Evolutionary conservation across 108 stramenopile genomes (phyloP).

Genomic region (Skeletonema potamos): DNA sequence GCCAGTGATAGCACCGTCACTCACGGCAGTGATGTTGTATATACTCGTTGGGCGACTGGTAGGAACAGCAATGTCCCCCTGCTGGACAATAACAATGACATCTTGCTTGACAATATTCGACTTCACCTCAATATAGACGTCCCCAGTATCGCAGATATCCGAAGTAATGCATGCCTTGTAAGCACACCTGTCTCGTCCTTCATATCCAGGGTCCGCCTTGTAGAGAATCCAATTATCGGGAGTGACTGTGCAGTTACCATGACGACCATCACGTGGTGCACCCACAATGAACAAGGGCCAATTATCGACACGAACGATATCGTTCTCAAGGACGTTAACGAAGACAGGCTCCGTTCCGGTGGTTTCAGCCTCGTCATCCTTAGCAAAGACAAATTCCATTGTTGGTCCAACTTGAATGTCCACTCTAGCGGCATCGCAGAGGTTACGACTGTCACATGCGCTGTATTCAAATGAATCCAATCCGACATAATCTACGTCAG

Average conservation of each 20-base stretch:
- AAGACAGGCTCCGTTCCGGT: slow-evolving; percentile 17
- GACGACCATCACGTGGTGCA: background rate
- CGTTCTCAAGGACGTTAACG: slow-evolving; percentile 18
- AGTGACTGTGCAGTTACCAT: slow-evolving; percentile 9
- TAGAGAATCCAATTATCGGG: slow-evolving; percentile 10
- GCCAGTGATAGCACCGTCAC: slow-evolving; percentile 19
- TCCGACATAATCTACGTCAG: slow-evolving; percentile 11
- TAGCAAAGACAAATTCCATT: slow-evolving; percentile 21
- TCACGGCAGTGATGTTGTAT: slow-evolving; percentile 15
- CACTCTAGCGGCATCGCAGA: slow-evolving; percentile 16
- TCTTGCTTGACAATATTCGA: no score
- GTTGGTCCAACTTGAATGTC: slow-evolving; percentile 22
- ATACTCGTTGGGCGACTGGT: background rate
- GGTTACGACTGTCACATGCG: slow-evolving; percentile 8
- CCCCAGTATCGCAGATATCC: slow-evolving; percentile 21
- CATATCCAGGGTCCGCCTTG: slow-evolving; percentile 5
- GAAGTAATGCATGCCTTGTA: slow-evolving; percentile 21
- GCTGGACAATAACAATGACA: background rate
- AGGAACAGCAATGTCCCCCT: background rate
- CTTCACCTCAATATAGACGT: background rate
- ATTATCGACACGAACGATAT: slow-evolving; percentile 3
- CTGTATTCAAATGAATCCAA: slow-evolving; percentile 28
- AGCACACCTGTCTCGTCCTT: slow-evolving; percentile 15
- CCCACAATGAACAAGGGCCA: slow-evolving; percentile 10
- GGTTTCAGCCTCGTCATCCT: slow-evolving; percentile 6